Conservation (phyloP, 192 early-diverging fungal species). For the Helicostylum pulchrum region DNA sequence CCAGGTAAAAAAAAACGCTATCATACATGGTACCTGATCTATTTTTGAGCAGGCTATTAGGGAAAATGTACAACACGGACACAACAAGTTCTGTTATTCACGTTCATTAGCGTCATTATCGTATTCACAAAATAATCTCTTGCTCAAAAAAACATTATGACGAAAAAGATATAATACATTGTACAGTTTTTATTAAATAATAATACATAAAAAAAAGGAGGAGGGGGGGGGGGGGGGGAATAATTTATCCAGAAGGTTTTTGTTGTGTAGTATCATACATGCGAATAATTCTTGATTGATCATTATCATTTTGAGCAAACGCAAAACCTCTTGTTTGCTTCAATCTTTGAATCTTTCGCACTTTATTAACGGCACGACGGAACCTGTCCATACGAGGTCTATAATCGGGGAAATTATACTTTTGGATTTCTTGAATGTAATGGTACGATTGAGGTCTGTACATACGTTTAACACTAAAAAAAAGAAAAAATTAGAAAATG, state of each 20-base stretch:
- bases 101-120: too few relatives aligned
- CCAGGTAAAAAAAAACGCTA: too few relatives aligned
- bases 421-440: conserved; percentile 98
- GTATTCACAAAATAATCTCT: too few relatives aligned
- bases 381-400: conserved; percentile 96
- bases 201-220: too few relatives aligned
- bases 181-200: too few relatives aligned
- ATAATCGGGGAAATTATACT: conserved; percentile 97
- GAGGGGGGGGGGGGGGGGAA: too few relatives aligned
- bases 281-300: conserved; percentile 61
- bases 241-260: conserved; percentile 48
- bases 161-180: too few relatives aligned
- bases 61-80: too few relatives aligned
- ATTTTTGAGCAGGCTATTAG: too few relatives aligned
- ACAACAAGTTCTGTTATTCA: too few relatives aligned
- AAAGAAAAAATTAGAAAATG: not conserved
- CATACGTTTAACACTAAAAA: conserved; percentile 65
- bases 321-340: conserved; percentile 90
- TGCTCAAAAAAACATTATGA: too few relatives aligned
- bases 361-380: conserved; percentile 96
- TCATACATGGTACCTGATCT: too few relatives aligned
- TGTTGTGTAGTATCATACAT: conserved; percentile 53
- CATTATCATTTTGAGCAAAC: conserved; percentile 94
- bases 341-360: conserved; percentile 84
- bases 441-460: conserved; percentile 84